These are phyloP conservation scores for Wickerhamomyces alni DNA, from an alignment of 805 yeast genomes.

Conservation along the genomic window DNA sequence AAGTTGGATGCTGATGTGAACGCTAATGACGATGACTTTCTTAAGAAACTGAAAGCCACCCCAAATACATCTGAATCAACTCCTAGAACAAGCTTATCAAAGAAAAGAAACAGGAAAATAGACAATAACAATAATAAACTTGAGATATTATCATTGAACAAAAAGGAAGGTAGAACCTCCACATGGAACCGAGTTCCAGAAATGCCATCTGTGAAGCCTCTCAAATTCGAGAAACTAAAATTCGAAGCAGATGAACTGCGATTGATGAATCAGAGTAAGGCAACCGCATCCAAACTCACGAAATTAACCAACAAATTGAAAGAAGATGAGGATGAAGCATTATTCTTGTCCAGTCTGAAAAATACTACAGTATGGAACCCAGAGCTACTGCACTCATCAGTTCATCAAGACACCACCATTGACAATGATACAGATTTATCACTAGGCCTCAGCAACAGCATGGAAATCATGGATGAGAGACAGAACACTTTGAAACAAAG, in stretches of 20 bases:
- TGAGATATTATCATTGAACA: no score
- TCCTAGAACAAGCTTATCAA: no score
- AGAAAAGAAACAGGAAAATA: no score
- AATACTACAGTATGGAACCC: conserved; percentile 9
- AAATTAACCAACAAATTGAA: neutral
- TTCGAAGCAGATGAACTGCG: conserved; percentile 9
- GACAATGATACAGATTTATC: conserved; percentile 12
- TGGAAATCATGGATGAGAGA: conserved; percentile 14
- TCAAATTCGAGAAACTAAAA: neutral
- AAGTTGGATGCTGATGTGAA: no score
- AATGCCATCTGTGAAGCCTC: neutral
- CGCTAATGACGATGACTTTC: no score
- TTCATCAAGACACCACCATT: neutral
- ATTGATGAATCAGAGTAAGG: neutral
- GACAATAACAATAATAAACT: no score
- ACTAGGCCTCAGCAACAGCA: conserved; percentile 7
- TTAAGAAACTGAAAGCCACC: no score
- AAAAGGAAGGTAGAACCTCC: no score
- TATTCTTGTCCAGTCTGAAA: conserved; percentile 8
- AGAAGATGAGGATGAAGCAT: conserved; percentile 2
- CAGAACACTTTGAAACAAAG: conserved; percentile 12
- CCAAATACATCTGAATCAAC: no score
- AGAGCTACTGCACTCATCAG: neutral
- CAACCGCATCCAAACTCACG: conserved; percentile 1
- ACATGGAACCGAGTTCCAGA: no score